Conservation (phyloP, 176 grass and related monocot genomes). For the Bolboschoenus planiculmis region DNA sequence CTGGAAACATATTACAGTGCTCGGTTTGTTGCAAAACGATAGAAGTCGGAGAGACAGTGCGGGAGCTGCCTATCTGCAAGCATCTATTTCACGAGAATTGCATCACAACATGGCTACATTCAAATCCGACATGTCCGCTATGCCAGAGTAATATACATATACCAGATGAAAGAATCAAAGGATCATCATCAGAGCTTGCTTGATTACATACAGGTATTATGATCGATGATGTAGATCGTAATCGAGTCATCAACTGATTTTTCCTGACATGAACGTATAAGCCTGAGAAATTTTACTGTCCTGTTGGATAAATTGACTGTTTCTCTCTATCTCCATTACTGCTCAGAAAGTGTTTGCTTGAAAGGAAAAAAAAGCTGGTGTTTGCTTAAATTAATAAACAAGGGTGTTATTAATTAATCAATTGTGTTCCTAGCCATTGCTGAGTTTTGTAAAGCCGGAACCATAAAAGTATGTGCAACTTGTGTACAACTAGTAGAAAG, state of each 20-base stretch:
- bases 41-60: background rate
- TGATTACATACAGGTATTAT: background rate
- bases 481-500: background rate
- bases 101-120: background rate
- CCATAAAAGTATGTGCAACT: background rate
- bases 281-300: background rate
- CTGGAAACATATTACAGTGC: background rate
- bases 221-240: background rate
- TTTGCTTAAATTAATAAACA: background rate
- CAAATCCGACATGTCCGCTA: background rate
- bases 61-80: conserved; percentile 3
- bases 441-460: background rate
- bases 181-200: background rate
- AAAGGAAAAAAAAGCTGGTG: background rate
- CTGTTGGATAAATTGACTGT: background rate
- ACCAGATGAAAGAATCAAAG: background rate
- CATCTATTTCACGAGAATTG: conserved; percentile 15
- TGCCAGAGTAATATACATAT: background rate
- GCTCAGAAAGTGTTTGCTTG: background rate
- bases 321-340: background rate
- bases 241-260: background rate
- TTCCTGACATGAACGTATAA: background rate
- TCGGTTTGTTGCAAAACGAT: background rate
- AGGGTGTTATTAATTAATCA: conserved; percentile 1
- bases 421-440: background rate